Conservation (phyloP, 768 basidiomycete genomes). For the Suillus clintonianus region DNA sequence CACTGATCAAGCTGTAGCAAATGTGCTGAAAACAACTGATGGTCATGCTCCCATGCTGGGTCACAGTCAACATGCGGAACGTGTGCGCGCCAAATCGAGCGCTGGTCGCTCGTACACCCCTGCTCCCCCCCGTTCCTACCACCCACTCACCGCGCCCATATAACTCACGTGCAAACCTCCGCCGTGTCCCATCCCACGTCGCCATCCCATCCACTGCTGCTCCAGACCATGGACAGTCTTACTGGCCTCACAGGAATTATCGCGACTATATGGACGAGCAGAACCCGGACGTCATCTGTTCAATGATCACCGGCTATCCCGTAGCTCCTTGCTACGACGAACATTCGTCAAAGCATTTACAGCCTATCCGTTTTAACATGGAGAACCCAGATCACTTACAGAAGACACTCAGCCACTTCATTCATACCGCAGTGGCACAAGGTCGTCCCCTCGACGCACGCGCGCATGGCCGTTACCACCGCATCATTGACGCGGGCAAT, state of each 20-base stretch:
- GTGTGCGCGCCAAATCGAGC: conserved; percentile 2
- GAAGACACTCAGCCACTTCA: conserved; percentile 4
- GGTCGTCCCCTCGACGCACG: conserved; percentile 14
- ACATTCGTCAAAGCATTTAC: background rate
- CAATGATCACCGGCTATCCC: conserved; percentile 2
- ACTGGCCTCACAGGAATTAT: background rate
- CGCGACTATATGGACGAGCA: background rate
- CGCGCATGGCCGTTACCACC: conserved; percentile 5
- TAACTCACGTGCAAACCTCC: conserved; percentile 3
- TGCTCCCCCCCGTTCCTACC: background rate
- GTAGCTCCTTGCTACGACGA: conserved; percentile 1
- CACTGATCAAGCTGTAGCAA: background rate
- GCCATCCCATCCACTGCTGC: background rate
- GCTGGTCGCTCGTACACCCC: background rate
- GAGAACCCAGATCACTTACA: background rate
- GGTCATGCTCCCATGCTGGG: conserved; percentile 5
- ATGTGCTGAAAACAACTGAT: background rate
- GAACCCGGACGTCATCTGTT: background rate
- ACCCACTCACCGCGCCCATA: background rate
- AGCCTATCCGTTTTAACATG: conserved; percentile 12
- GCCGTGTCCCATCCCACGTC: background rate
- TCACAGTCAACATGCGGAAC: conserved; percentile 5
- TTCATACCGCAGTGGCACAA: conserved; percentile 3
- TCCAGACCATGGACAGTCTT: background rate
- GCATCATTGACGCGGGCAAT: background rate